phyloP scores from a whole-genome alignment of 352 stramenopile genomes.

The Phytopythium helicoides region DNA sequence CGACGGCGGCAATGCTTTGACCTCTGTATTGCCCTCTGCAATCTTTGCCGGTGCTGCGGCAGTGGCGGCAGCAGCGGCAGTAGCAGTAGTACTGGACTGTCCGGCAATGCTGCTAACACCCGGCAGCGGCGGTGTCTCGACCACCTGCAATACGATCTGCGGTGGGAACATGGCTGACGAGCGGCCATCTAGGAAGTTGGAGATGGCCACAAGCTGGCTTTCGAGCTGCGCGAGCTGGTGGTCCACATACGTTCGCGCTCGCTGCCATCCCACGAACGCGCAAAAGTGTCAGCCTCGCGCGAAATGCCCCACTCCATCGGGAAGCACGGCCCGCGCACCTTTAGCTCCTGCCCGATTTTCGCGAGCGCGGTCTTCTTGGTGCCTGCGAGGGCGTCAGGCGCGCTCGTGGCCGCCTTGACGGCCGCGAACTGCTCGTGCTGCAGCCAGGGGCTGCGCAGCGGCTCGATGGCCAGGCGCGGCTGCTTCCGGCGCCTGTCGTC shows the following conservation, averaged over 20 bases:
- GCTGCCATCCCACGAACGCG: too few relatives aligned
- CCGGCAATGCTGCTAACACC: too few relatives aligned
- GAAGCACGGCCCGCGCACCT: too few relatives aligned
- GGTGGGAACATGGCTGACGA: constrained; percentile 40
- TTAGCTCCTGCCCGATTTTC: constrained; percentile 64
- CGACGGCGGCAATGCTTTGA: constrained; percentile 11
- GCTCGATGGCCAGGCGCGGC: constrained; percentile 16
- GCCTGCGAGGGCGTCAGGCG: constrained; percentile 36
- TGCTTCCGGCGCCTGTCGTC: constrained; percentile 15
- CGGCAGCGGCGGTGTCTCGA: constrained; percentile 13
- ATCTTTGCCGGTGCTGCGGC: constrained; percentile 18
- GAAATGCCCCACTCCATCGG: too few relatives aligned
- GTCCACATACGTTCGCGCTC: constrained; percentile 48
- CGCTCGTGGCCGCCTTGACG: constrained; percentile 53
- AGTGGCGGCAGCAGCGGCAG: constrained; percentile 9
- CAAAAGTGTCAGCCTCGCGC: too few relatives aligned
- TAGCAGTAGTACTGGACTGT: background rate
- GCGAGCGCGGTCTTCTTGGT: constrained; percentile 52
- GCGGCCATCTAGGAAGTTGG: constrained; percentile 52
- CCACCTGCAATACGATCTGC: constrained; percentile 23
- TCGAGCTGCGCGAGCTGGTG: constrained; percentile 65
- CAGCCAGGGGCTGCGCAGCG: constrained; percentile 58
- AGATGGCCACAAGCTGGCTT: constrained; percentile 52
- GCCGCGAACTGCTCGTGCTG: constrained; percentile 60
- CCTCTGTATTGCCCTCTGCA: constrained; percentile 11